These are phyloP conservation scores for Ambrosia artemisiifolia DNA, from an alignment of 129 eudicot genomes.

Conservation along the genomic window DNA sequence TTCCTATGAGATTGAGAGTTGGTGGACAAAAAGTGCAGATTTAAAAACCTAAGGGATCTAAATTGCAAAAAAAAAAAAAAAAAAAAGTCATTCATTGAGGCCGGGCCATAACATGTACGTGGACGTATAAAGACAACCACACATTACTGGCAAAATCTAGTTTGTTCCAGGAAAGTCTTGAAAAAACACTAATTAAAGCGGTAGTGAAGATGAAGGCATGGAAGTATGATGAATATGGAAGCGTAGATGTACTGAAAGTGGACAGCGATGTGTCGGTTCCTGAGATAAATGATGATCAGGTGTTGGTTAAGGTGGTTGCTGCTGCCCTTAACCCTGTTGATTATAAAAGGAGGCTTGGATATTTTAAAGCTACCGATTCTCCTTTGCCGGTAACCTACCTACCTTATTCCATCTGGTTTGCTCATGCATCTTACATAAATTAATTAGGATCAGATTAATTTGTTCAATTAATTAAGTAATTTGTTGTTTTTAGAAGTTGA, in stretches of 20 bases:
- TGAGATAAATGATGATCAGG: conserved; percentile 69
- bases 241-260: conserved; percentile 69
- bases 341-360: conserved; percentile 71
- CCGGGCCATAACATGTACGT: too few species aligned
- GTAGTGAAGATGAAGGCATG: conserved; percentile 96
- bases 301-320: conserved; percentile 73
- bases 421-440: background rate
- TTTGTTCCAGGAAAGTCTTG: too few species aligned
- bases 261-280: conserved; percentile 54
- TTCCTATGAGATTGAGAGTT: too few species aligned
- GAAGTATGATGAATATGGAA: conserved; percentile 77
- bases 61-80: too few species aligned
- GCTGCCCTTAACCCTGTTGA: conserved; percentile 96
- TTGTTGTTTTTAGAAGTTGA: background rate
- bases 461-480: background rate
- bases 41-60: background rate
- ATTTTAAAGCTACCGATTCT: conserved; percentile 78
- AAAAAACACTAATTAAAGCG: too few species aligned
- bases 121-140: too few species aligned
- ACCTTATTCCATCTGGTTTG: background rate
- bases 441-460: background rate
- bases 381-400: conserved; percentile 81
- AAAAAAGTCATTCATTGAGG: too few species aligned
- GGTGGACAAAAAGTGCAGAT: background rate
- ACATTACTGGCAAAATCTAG: too few species aligned